These are phyloP conservation scores for Colletotrichum cereale DNA, from an alignment of 2,329 filamentous ascomycete species.

Conservation along the genomic window DNA sequence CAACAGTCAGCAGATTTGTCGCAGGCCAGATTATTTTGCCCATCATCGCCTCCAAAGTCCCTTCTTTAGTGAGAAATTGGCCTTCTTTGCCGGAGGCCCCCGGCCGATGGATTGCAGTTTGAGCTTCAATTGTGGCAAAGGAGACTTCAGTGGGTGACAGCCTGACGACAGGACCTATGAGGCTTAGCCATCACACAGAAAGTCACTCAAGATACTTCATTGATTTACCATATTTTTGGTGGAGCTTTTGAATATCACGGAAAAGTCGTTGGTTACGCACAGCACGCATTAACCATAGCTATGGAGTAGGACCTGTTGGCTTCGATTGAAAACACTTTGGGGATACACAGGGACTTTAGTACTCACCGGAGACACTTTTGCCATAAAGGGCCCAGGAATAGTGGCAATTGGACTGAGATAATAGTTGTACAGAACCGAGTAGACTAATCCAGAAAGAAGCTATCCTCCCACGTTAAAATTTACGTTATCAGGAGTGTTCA, in stretches of 20 bases:
- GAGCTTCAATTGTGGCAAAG: conserved; percentile 15
- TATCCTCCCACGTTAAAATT: not conserved
- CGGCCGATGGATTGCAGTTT: conserved; percentile 13
- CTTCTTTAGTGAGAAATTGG: conserved; percentile 18
- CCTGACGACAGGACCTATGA: conserved; percentile 13
- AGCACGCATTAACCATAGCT: conserved; percentile 21
- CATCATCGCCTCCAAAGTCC: conserved; percentile 29
- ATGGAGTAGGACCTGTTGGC: not conserved
- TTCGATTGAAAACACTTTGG: not conserved
- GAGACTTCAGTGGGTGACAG: conserved; percentile 21
- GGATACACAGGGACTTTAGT: accelerated
- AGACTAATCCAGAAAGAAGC: conserved; percentile 2
- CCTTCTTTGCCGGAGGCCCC: not conserved
- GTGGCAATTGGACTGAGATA: not conserved
- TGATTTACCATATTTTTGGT: not conserved
- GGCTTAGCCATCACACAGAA: accelerated
- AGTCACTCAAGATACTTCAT: not conserved
- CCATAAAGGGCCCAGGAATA: not conserved
- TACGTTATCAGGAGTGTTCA: accelerated
- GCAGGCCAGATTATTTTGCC: conserved; percentile 29
- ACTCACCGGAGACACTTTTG: conserved; percentile 22
- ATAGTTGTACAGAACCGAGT: conserved; percentile 1
- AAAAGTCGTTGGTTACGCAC: not conserved
- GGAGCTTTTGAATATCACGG: not conserved
- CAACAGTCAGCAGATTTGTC: conserved; percentile 17